These are phyloP conservation scores for Lactifluus piperatus DNA, from an alignment of 768 basidiomycete genomes.

Conservation along the genomic window DNA sequence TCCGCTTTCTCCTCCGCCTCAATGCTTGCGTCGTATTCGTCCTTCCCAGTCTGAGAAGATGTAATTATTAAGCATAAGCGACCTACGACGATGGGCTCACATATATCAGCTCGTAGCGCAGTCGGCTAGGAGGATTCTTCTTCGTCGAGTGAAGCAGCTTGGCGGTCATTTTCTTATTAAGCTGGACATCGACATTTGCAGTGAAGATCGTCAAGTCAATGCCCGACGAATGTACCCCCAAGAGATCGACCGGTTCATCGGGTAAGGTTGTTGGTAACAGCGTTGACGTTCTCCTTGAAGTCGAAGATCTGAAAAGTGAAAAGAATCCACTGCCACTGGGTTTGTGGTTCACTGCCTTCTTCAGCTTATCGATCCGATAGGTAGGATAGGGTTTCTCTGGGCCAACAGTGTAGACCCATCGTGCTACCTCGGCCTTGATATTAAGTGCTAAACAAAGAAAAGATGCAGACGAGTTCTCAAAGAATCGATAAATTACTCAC, in stretches of 20 bases:
- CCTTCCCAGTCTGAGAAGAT: conserved; percentile 58
- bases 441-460: conserved; percentile 68
- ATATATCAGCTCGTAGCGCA: conserved; percentile 81
- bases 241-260: conserved; percentile 23
- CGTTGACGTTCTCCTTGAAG: conserved; percentile 26
- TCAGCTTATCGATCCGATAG: conserved; percentile 36
- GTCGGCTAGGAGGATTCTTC: no score
- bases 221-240: conserved; percentile 39
- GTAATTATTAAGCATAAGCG: not conserved
- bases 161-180: conserved; percentile 56
- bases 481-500: no score
- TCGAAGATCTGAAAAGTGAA: conserved; percentile 29
- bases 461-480: no score
- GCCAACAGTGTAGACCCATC: no score
- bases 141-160: no score
- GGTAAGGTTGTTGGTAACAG: conserved; percentile 28
- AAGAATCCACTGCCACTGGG: conserved; percentile 33
- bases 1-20: conserved; percentile 56
- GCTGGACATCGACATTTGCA: no score
- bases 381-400: no score
- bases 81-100: conserved; percentile 33
- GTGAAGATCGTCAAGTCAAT: no score
- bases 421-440: conserved; percentile 79
- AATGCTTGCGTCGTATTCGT: conserved; percentile 66
- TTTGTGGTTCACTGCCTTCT: conserved; percentile 9